phyloP scores from a whole-genome alignment of 768 basidiomycete genomes.

The Tubosaeta sp. region DNA sequence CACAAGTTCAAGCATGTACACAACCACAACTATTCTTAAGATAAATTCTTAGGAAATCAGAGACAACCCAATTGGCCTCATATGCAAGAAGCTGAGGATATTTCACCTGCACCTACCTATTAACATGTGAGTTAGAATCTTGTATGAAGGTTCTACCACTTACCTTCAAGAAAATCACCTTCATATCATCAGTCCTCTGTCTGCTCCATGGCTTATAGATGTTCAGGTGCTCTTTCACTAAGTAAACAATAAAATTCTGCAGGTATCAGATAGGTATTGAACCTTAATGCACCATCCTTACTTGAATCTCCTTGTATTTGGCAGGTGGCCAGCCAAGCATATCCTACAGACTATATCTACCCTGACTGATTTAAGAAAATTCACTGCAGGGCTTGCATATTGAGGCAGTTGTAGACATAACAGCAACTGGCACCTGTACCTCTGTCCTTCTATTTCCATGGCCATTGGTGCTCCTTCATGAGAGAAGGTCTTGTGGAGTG shows the following conservation, averaged over 20 bases:
- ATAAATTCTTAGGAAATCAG: conserved; percentile 1
- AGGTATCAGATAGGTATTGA: background rate
- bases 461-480: background rate
- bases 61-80: conserved; percentile 7
- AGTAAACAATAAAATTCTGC: background rate
- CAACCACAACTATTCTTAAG: conserved; percentile 8
- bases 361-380: background rate
- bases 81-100: conserved; percentile 1
- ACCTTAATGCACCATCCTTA: background rate
- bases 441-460: too few relatives aligned
- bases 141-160: background rate
- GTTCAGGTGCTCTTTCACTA: background rate
- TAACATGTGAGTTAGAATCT: too few relatives aligned
- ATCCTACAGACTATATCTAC: background rate
- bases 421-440: background rate
- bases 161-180: background rate
- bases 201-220: background rate
- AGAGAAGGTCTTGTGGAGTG: background rate
- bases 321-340: background rate
- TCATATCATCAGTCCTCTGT: background rate
- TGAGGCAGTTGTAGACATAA: background rate
- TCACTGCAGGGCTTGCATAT: background rate
- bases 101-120: too few relatives aligned
- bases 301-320: background rate
- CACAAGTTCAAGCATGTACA: too few relatives aligned